phyloP scores from a whole-genome alignment of 257 asterid genomes.

The Verbena officinalis region DNA sequence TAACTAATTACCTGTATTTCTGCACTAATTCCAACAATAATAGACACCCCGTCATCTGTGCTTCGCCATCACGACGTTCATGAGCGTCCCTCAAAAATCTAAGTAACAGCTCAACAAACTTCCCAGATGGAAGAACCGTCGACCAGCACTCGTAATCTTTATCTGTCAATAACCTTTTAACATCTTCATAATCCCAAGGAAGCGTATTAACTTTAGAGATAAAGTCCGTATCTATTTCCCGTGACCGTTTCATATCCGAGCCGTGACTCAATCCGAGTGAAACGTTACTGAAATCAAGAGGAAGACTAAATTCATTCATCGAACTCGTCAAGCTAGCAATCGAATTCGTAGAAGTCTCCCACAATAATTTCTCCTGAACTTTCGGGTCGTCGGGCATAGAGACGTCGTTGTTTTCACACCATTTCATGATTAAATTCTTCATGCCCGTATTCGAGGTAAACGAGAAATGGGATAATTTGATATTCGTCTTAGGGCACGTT shows the following conservation, averaged over 20 bases:
- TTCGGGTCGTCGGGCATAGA: conserved; percentile 57
- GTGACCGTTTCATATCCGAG: conserved; percentile 32
- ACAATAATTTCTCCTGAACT: conserved; percentile 28
- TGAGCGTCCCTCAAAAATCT: conserved; percentile 69
- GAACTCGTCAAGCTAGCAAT: conserved; percentile 74
- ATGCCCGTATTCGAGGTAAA: conserved; percentile 61
- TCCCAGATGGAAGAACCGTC: conserved; percentile 35
- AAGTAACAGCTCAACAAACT: conserved; percentile 42
- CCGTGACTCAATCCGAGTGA: conserved; percentile 51
- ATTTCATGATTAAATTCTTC: conserved; percentile 60
- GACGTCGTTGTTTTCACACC: conserved; percentile 54
- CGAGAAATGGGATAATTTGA: conserved; percentile 47
- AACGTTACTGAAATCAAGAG: conserved; percentile 56
- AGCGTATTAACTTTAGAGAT: conserved; percentile 49
- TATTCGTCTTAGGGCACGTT: conserved; percentile 69
- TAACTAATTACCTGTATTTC: conserved; percentile 60
- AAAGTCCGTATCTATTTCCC: conserved; percentile 40
- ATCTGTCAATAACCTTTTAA: conserved; percentile 41
- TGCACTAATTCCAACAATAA: conserved; percentile 58
- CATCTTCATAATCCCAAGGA: conserved; percentile 69
- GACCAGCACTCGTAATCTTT: conserved; percentile 36
- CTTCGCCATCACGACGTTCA: conserved; percentile 51
- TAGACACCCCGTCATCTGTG: conserved; percentile 68
- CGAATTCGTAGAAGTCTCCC: conserved; percentile 64
- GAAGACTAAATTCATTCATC: conserved; percentile 59